Evolutionary conservation across 202 grass and related monocot genomes (phyloP).

Genomic region (Thinopyrum obtusiflorum): DNA sequence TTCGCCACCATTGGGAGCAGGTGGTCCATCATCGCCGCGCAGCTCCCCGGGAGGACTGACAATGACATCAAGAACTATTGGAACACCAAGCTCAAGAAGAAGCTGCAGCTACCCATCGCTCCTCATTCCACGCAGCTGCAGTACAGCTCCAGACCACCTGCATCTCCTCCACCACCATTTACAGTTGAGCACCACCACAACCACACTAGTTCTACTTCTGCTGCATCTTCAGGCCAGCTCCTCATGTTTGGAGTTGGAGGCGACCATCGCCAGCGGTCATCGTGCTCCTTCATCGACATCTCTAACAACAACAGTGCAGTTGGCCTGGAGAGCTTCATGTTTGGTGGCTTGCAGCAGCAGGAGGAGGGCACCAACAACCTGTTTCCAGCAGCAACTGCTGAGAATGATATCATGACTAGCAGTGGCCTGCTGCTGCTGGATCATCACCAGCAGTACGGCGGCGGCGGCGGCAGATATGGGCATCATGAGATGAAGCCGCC

Average conservation of each 20-base stretch:
- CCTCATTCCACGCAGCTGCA: not conserved
- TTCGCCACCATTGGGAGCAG: not conserved
- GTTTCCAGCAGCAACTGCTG: not conserved
- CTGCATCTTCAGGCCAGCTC: not conserved
- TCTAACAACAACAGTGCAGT: not conserved
- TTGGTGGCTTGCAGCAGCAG: not conserved
- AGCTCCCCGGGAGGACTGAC: constrained; percentile 76
- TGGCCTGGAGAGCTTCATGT: not conserved
- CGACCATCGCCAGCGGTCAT: no score
- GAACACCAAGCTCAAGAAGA: constrained; percentile 78
- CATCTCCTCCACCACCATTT: not conserved
- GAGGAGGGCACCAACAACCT: not conserved
- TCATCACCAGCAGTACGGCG: no score
- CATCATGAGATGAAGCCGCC: not conserved
- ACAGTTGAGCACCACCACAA: not conserved
- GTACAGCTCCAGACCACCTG: not conserved
- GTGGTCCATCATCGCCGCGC: not conserved
- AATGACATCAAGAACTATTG: constrained; percentile 97
- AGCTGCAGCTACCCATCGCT: not conserved
- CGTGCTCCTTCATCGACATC: not conserved
- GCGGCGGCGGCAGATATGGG: no score
- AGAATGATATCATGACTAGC: not conserved
- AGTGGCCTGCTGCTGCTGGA: no score
- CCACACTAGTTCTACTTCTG: not conserved
- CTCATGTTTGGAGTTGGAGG: no score